Evolutionary conservation across 2,329 filamentous ascomycete genomes (phyloP), one percentile per base, ranked within the genome.

Genomic region (Cercospora nicotianae): DNA sequence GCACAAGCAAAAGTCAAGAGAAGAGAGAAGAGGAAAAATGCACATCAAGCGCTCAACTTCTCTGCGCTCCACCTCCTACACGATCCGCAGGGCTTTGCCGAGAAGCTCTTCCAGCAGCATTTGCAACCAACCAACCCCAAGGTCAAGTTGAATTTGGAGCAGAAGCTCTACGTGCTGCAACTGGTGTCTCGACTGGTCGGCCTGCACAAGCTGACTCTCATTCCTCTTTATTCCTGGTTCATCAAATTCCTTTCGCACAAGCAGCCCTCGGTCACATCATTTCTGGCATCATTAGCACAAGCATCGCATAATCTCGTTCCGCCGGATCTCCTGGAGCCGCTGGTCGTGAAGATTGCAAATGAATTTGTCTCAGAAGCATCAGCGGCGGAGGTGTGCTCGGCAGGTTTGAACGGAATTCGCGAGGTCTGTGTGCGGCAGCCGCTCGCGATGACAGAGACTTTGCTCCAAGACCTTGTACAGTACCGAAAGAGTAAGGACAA

Each of bases 401-500:
- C 95, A 4, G 95, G 94, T 76, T 85, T 99, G 64, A 97, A 98
- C 78, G 91, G 93, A 13, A 98, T 99, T 72, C 89, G 95, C 61
- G 95, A 99, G 77, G 92, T 99, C 28, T 97, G 94, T 79, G 90
- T 90, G 2, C 87, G 95, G 71, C 95, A 99, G 77, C 94, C 95
- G 1, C 83, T 98, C n/a, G 94, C 94, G 5, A 98, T 99, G 91
- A 93, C 89, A 62, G 94, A 98, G 72, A 97, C 94, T 0, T 82
- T 99, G n/a, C 82, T 99, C 31, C 94, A 99, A 79, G 95, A 99
- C 83, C 82, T 99, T 63, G 93, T 98, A 9, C 91, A 95, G 83
- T 98, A 99, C 81, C 88, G 92, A 69, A 97, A 96, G 84, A 96
- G 92, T 77, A 99, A 99, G 78, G 95, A 99, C 77, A 99, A 98